Conservation (phyloP, 106 monocot genomes). For the Allium fistulosum region DNA sequence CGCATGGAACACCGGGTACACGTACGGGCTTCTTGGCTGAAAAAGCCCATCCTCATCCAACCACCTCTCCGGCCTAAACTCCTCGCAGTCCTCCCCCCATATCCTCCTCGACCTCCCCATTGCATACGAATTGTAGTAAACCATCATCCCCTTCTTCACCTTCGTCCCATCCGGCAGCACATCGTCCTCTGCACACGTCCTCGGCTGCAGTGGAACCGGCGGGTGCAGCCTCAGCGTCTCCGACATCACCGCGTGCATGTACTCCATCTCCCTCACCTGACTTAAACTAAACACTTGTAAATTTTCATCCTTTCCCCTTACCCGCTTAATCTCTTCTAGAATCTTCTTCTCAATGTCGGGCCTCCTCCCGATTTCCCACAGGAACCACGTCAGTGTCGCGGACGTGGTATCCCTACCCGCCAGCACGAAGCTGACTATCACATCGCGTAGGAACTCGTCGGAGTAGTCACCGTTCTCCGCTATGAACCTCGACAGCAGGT, state of each 20-base stretch:
- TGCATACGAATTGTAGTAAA: slow-evolving; percentile 16
- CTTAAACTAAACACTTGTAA: background rate
- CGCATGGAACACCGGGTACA: slow-evolving; percentile 15
- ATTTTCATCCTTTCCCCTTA: background rate
- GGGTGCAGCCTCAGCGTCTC: slow-evolving; percentile 21
- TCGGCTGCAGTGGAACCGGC: background rate
- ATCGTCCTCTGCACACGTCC: slow-evolving; percentile 6
- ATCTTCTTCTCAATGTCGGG: slow-evolving; percentile 23
- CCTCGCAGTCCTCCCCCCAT: slow-evolving; percentile 13
- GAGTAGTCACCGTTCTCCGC: background rate
- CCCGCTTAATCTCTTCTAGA: slow-evolving; percentile 13
- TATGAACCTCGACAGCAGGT: background rate
- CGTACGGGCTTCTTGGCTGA: slow-evolving; percentile 1
- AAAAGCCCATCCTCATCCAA: background rate
- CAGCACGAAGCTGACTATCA: slow-evolving; percentile 59
- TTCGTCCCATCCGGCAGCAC: slow-evolving; percentile 20
- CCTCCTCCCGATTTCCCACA: slow-evolving; percentile 33
- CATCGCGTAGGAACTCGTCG: slow-evolving; percentile 19
- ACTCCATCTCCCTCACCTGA: slow-evolving; percentile 14
- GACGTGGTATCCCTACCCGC: slow-evolving; percentile 67
- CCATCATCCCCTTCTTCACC: slow-evolving; percentile 12
- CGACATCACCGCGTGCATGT: slow-evolving; percentile 13
- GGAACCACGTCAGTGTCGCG: slow-evolving; percentile 61
- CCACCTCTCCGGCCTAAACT: slow-evolving; percentile 1
- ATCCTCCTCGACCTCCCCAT: slow-evolving; percentile 14